These are phyloP conservation scores for Hylodesmum podocarpum DNA, from an alignment of 306 rosid genomes.

Conservation along the genomic window DNA sequence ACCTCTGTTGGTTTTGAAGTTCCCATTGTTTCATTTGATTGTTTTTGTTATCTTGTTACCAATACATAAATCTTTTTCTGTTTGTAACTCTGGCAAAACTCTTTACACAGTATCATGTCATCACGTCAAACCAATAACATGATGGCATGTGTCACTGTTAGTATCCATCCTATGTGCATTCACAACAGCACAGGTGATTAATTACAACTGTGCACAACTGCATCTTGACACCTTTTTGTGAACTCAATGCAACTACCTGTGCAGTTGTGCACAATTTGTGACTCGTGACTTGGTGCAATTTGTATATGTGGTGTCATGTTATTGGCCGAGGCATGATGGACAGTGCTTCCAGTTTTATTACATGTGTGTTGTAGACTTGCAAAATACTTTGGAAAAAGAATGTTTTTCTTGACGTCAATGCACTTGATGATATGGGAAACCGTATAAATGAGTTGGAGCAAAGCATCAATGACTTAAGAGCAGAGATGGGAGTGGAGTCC, in stretches of 20 bases:
- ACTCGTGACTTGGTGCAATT: not conserved
- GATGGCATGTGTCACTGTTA: not conserved
- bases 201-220: not conserved
- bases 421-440: constrained; percentile 95
- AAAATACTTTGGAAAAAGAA: not conserved
- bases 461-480: constrained; percentile 78
- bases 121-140: not conserved
- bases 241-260: not conserved
- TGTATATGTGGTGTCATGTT: not conserved
- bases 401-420: constrained; percentile 64
- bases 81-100: not conserved
- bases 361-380: constrained; percentile 15
- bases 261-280: constrained; percentile 3
- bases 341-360: constrained; percentile 24
- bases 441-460: constrained; percentile 94
- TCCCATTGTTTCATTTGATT: constrained; percentile 1
- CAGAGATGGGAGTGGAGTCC: constrained; percentile 95
- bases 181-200: not conserved
- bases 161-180: not conserved
- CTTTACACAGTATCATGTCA: not conserved
- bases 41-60: not conserved
- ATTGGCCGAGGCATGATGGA: constrained; percentile 11
- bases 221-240: not conserved
- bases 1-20: not conserved
- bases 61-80: not conserved